A percentile compares a stretch with the other conserved stretches of the same genome.
Conservation (phyloP, 2,329 filamentous ascomycete genomes). For the Fusarium penzigii region DNA sequence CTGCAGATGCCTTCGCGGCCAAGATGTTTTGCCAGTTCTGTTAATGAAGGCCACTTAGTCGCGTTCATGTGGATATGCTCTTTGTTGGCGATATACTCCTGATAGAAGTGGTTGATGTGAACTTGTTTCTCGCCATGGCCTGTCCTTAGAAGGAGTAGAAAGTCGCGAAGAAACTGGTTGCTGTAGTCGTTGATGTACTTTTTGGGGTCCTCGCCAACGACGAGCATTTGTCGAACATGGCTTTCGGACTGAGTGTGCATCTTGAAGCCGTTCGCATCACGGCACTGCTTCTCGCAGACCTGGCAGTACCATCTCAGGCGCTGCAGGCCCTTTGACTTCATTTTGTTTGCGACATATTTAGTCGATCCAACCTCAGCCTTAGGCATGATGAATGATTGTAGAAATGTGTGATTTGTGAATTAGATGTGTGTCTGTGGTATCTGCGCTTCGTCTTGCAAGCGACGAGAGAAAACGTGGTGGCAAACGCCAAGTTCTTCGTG, state of each 20-base stretch:
- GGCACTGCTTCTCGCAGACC: conserved; percentile 65
- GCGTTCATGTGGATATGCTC: conserved; percentile 93
- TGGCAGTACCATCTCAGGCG: conserved; percentile 91
- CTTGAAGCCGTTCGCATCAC: conserved; percentile 90
- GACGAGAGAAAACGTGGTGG: too few species aligned
- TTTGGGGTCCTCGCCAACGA: conserved; percentile 84
- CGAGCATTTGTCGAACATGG: conserved; percentile 84
- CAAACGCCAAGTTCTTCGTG: too few species aligned
- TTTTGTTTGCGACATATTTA: conserved; percentile 88
- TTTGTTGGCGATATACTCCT: conserved; percentile 86
- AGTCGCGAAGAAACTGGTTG: conserved; percentile 79
- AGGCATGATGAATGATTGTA: conserved; percentile 63
- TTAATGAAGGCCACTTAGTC: conserved; percentile 84
- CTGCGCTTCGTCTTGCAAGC: too few species aligned
- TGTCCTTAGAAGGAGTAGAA: conserved; percentile 74
- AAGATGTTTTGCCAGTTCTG: conserved; percentile 86
- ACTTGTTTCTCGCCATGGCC: conserved; percentile 90
- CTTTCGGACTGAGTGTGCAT: conserved; percentile 83
- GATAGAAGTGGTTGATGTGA: conserved; percentile 90
- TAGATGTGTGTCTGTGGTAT: neutral
- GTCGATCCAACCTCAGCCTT: conserved; percentile 89
- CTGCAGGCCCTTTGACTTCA: conserved; percentile 79
- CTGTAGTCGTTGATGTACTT: conserved; percentile 82
- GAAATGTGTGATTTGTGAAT: neutral
- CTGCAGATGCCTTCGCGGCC: conserved; percentile 84